These are phyloP conservation scores for Anthracocystis walkeri DNA, from an alignment of 1,284 basidiomycete genomes.

Conservation along the genomic window DNA sequence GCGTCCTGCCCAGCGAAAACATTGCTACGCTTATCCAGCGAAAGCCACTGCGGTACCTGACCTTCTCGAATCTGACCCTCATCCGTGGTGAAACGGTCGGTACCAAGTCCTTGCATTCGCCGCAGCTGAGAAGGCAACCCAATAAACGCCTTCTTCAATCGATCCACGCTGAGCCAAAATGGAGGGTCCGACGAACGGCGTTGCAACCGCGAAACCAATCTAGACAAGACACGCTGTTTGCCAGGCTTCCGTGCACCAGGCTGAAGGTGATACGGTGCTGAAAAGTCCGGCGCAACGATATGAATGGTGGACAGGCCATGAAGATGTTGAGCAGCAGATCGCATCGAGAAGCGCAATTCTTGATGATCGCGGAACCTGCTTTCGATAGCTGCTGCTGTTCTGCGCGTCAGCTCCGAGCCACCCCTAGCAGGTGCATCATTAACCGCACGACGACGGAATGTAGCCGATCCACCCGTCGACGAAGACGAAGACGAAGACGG, in stretches of 20 bases:
- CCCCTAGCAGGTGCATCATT: background rate
- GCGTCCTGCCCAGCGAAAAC: slow-evolving; percentile 41
- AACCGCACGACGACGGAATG: background rate
- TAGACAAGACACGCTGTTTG: background rate
- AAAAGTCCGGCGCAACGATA: slow-evolving; percentile 56
- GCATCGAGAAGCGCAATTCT: slow-evolving; percentile 53
- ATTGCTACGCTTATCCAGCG: slow-evolving; percentile 3
- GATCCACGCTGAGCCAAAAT: slow-evolving; percentile 24
- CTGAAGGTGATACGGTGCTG: slow-evolving; percentile 41
- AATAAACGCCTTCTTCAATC: slow-evolving; percentile 25
- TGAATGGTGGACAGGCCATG: slow-evolving; percentile 44
- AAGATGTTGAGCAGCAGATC: slow-evolving; percentile 45
- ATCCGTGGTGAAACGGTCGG: slow-evolving; percentile 42
- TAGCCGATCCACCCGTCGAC: too few species aligned
- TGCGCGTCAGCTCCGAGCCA: slow-evolving; percentile 5
- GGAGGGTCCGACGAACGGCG: slow-evolving; percentile 10
- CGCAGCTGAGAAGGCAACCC: slow-evolving; percentile 46
- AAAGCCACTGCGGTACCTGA: slow-evolving; percentile 56
- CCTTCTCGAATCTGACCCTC: slow-evolving; percentile 49
- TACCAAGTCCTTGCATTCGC: slow-evolving; percentile 33
- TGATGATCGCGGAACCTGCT: slow-evolving; percentile 54
- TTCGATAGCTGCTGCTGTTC: slow-evolving; percentile 16
- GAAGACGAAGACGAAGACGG: slow-evolving; percentile 16
- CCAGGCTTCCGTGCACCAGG: slow-evolving; percentile 15
- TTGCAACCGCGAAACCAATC: background rate